Percentiles rank a stretch among this genome's conserved stretches.
Conservation (phyloP, 148 eudicot genomes). For the Persicaria tinctoria region DNA sequence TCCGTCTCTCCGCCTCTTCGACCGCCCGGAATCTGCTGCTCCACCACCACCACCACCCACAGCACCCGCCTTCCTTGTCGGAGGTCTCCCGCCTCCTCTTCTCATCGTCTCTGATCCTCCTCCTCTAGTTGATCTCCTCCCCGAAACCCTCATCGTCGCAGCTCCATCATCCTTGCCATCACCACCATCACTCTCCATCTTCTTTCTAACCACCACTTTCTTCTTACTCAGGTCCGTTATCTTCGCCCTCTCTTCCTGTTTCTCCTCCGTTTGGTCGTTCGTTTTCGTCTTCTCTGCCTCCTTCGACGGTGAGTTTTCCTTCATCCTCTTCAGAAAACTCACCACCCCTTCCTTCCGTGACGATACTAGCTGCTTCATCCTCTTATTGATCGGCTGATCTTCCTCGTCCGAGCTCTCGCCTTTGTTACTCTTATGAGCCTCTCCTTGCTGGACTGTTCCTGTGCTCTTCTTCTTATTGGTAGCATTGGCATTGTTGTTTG, state of each 20-base stretch:
- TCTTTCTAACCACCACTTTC: background rate
- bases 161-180: background rate
- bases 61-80: constrained; percentile 6
- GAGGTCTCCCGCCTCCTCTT: constrained; percentile 3
- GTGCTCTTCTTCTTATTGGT: constrained; percentile 11
- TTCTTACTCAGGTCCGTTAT: background rate
- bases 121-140: background rate
- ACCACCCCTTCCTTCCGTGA: constrained; percentile 27
- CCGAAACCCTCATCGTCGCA: background rate
- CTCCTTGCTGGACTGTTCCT: background rate
- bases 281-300: background rate
- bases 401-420: background rate
- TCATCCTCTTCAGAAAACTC: constrained; percentile 30
- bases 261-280: background rate
- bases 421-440: background rate
- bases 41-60: background rate
- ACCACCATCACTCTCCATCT: background rate
- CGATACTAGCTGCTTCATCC: background rate
- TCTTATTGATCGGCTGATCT: background rate
- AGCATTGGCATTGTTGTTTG: constrained; percentile 12
- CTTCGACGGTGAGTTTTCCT: constrained; percentile 26
- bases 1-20: constrained; percentile 8
- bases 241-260: background rate
- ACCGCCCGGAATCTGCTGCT: background rate
- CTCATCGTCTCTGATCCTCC: background rate